Base-by-base conservation (phyloP, 2,329 filamentous ascomycete species). In the Botrytis porri region DNA sequence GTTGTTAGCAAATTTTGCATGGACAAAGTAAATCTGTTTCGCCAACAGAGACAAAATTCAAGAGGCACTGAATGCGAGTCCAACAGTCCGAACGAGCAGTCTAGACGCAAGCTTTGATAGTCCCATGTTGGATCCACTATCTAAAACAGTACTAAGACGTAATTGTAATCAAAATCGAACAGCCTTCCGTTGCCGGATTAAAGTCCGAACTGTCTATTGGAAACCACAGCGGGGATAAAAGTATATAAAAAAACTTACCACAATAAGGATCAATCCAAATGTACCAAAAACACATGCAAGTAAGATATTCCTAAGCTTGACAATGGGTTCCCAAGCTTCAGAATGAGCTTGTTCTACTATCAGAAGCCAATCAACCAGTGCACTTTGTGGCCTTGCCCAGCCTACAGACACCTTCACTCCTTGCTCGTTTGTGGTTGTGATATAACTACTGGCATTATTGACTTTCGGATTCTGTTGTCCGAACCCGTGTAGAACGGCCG, bases 271-370 rank as follows among this genome's bases (percentile, higher is more conserved):
- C 7, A 92, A 85, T 0, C 91, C 94, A 20, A 91, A 87, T 0
- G 94, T 95, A 1, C 92, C 93, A 80, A 97, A 97, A 0, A 97
- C 92, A 75, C 93, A 97, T 8, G 89, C 93, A 3, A 97, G 82
- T 2, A 98, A 87, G 69, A 97, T 93, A 65, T 91, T 90, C 32
- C 93, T 89, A n/a, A 97, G 85, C 32, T 89, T 90, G 41, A 85
- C 83, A 73, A 97, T 94, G 0, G 94, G 92, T 12, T 86, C 85
- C 83, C 92, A 94, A 0, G 94, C 93, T 82, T 97, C 94, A 35
- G 81, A 81, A 75, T 89, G 89, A 3, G 89, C 85, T 81, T 96
- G 91, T 80, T 97, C 95, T 0, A 97, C 88, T 3, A 97, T 78
- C 5, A 98, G 84, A 8, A 93, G 89, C 95, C 95, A 98, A 78